phyloP scores from a whole-genome alignment of 805 yeast genomes.

The Ogataea dorogensis region DNA sequence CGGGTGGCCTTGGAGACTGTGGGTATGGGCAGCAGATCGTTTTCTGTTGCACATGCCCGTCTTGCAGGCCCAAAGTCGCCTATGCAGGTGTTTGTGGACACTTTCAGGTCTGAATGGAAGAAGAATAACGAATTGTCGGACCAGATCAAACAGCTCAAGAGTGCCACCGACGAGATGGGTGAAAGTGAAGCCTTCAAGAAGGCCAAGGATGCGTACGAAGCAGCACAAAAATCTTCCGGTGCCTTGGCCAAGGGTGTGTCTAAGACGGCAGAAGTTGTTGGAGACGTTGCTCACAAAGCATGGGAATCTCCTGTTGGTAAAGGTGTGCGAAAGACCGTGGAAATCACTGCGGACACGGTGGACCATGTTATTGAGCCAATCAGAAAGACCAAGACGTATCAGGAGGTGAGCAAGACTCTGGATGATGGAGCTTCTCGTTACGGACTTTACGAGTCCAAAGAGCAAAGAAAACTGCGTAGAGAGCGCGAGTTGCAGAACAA shows the following conservation, averaged over 20 bases:
- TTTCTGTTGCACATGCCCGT: slow-evolving; percentile 13
- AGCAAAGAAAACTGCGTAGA: slow-evolving; percentile 72
- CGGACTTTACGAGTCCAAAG: slow-evolving; percentile 90
- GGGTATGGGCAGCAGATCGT: slow-evolving; percentile 17
- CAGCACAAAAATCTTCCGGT: slow-evolving; percentile 71
- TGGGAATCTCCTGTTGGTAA: slow-evolving; percentile 96
- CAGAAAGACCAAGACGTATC: slow-evolving; percentile 83
- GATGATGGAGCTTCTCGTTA: slow-evolving; percentile 91
- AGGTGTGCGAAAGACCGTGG: slow-evolving; percentile 84
- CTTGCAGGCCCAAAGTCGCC: slow-evolving; percentile 60
- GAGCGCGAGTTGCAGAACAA: slow-evolving; percentile 55
- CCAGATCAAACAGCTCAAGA: slow-evolving; percentile 90
- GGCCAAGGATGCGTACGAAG: slow-evolving; percentile 89
- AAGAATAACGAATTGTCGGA: slow-evolving; percentile 87
- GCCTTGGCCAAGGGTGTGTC: slow-evolving; percentile 65
- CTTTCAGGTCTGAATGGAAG: slow-evolving; percentile 88
- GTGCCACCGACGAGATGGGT: slow-evolving; percentile 91
- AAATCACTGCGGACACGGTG: slow-evolving; percentile 77
- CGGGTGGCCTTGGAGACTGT: slow-evolving; percentile 1
- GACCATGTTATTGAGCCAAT: slow-evolving; percentile 91
- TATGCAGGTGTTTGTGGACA: slow-evolving; percentile 86
- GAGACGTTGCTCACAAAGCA: slow-evolving; percentile 82
- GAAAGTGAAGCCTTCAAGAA: slow-evolving; percentile 90
- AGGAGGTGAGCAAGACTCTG: slow-evolving; percentile 82
- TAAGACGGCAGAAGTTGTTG: slow-evolving; percentile 92